Evolutionary conservation across 352 stramenopile species (phyloP), one percentile per base, ranked within the genome.

Genomic region (Phytophthora pluvialis): DNA sequence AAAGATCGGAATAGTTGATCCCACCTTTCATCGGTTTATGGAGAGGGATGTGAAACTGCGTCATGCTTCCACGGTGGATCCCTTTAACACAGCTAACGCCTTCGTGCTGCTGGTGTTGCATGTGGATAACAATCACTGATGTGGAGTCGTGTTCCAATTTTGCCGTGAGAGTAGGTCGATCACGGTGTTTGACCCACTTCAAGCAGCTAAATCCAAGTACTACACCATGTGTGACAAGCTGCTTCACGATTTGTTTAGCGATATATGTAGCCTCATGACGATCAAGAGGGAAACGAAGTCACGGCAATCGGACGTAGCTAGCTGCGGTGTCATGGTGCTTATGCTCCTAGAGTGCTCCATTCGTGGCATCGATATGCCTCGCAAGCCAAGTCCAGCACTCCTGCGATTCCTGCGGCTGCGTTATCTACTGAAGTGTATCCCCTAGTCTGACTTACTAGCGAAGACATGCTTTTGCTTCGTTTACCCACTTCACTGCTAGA

Each of bases 231-330:
- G 21, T 21, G 21, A 21, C 21, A 21, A 21, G 21, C 21, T 21
- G 21, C 21, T 45, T 18, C 8, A 12, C 0, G 5, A 45, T 16
- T 9, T 45, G 2, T 43, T 43, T 43, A 15, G 38, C 7, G 38
- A 43, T 3, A 43, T 25, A 4, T 43, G 12, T 12, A 3, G 4
- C 21, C 10, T 18, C 10, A 43, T 21, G 38, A n/a, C 0, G n/a
- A 43, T 43, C 38, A 43, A 43, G 38, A 43, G 21, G 38, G 38
- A 43, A 43, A 25, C 38, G 5, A 43, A 18, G 38, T 43, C 38
- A 1, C 38, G 38, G 0, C n/a, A 26, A 25, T n/a, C 38, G 38
- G 38, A 43, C 12, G 15, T 43, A 43, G 38, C 38, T 9, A 43
- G 38, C 38, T 43, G 38, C 38, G 38, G 38, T 43, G 38, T 43